Evolutionary conservation across 2,329 filamentous ascomycete species (phyloP).

Genomic region (Lasiodiplodia gonubiensis): DNA sequence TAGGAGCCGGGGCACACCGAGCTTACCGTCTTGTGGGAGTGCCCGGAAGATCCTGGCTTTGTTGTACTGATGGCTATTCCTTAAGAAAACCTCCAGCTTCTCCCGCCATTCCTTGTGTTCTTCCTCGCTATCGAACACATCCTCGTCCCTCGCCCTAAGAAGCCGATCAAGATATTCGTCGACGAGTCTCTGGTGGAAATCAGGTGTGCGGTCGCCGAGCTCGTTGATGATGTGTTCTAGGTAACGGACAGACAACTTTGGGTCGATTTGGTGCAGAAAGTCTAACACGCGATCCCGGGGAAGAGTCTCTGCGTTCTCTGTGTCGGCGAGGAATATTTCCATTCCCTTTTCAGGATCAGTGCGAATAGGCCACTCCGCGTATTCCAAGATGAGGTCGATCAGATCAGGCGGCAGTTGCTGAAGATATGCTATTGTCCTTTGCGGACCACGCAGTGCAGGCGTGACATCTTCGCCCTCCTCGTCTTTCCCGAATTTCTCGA

Average conservation of each 20-base stretch:
- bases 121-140: constrained; percentile 41
- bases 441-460: constrained; percentile 74
- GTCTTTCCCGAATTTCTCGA: constrained; percentile 76
- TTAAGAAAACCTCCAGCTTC: constrained; percentile 76
- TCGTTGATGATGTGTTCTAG: constrained; percentile 90
- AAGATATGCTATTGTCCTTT: constrained; percentile 85
- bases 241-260: constrained; percentile 76
- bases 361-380: constrained; percentile 84
- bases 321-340: constrained; percentile 92
- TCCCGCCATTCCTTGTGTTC: constrained; percentile 59
- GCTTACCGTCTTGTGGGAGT: constrained; percentile 78
- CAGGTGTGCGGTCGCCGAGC: constrained; percentile 80
- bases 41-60: constrained; percentile 76
- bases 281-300: constrained; percentile 76
- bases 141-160: constrained; percentile 38
- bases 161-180: constrained; percentile 70
- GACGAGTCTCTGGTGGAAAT: constrained; percentile 85
- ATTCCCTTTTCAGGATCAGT: constrained; percentile 77
- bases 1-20: not conserved
- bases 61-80: constrained; percentile 79
- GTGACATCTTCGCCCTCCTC: constrained; percentile 53
- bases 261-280: constrained; percentile 74
- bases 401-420: constrained; percentile 85
- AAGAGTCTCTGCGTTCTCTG: constrained; percentile 90
- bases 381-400: constrained; percentile 90